Base-by-base conservation (phyloP, 345 rosid genomes). In the Schrenkiella parvula region DNA sequence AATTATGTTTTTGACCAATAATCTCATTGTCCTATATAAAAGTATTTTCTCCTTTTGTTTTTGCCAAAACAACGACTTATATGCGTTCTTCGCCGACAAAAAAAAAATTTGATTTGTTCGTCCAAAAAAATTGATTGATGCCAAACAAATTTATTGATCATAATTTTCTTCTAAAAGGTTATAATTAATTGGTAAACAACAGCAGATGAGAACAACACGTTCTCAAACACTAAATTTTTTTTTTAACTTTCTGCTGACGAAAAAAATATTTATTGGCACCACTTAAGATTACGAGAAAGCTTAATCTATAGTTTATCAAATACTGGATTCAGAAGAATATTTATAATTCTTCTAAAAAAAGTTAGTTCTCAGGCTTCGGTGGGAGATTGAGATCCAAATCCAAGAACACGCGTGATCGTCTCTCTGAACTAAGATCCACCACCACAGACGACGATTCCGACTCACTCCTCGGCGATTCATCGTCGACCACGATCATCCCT, bases 371-470 rank as follows among this genome's bases (percentile, higher is more conserved):
- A 22, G 82, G 79, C 42, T 75, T 66, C 1, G 96, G 87, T 7
- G 85, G 88, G 15, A 58, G 39, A 75, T 92, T 92, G 46, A 92
- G 96, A 72, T 92, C 96, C n/a, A 89, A 74, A 68, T 82, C 85
- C 5, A 86, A 78, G 4, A 75, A 44, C 15, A 58, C 53, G 19
- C 75, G 59, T 4, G 72, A 47, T 3, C 74, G 17, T 31, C 59
- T 21, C 39, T 53, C 72, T 0, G 77, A 80, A 44, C 71, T 85
- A 44, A 64, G 52, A 75, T 85, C 86, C 66, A 70, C 5, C 44
- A 76, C 75, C 39, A 47, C 62, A 21, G 80, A 76, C 6, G 87
- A 85, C 2, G 96, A 86, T 42, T 91, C 89, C 0, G 93, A 87
- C 43, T 82, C 92, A 68, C 91, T 83, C 65, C 21, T 39, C 26